Evolutionary conservation across 2,329 filamentous ascomycete genomes (phyloP), one percentile per base, ranked within the genome.

Genomic region (Venturiaceae sp.): DNA sequence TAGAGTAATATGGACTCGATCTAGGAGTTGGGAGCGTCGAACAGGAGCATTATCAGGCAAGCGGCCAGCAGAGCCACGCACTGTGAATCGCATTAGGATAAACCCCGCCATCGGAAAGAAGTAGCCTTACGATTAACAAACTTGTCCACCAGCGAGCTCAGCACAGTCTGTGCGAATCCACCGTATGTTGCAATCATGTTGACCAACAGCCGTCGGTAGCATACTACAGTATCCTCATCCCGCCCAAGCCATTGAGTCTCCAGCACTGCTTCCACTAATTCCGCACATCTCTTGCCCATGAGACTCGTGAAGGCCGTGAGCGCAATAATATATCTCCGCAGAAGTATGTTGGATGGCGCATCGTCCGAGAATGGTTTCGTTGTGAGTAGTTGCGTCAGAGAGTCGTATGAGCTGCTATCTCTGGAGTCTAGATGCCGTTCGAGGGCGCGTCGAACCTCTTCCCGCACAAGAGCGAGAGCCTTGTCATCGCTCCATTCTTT

Each of bases 131-230:
- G 64, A 60, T 77, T 81, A 60, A 82, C 80, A 67, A 99, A 89
- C 69, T 90, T 86, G 61, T 84, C 82, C 58, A 95, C 85, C 60
- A 97, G 80, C 83, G 90, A 92, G 59, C 83, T 80, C 60, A 96
- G 80, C 39, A 95, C 85, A 21, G 83, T 78, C 23, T 80, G 80
- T 34, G 95, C 81, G 71, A 90, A 95, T 14, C 83, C 85, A 47
- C 88, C 86, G 66, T 96, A 90, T 0, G 91, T 87, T 61, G 89
- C 95, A 56, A 91, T 84, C 50, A 99, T 75, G 55, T 79, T 80
- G 28, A 78, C 78, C 54, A 86, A 66, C 60, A 85, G 81, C 41
- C 78, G 72, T 58, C 79, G 75, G 68, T 80, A 86, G 6, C 81
- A 69, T 60, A 75, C 76, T 53, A 82, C 76, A 65, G 84, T 86